Base-by-base conservation (phyloP, 495 filamentous ascomycete species). In the Penicillium ucsense region DNA sequence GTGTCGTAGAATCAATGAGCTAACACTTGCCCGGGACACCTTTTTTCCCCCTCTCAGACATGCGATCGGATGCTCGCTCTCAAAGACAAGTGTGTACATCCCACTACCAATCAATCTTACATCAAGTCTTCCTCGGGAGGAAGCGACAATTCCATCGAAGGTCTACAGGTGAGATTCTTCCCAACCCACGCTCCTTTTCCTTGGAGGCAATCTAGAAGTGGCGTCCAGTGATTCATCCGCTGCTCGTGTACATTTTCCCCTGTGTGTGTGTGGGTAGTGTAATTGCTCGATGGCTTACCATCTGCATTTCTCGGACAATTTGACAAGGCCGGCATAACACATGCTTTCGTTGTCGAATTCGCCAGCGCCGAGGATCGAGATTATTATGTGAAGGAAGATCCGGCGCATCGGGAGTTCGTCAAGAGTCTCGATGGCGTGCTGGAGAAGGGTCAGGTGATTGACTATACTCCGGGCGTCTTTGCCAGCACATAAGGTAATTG, bases 91-190 rank as follows among this genome's bases (percentile, higher is more conserved):
- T 77, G 74, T 31, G 10, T 77, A 20, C 67, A 75, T 43, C 72
- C 71, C 4, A 42, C 49, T n/a, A 65, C 73, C 3, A 56, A 65
- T 6, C 49, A 57, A 12, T 64, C 66, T 3, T 75, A 75, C 49
- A 79, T 89, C 52, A 68, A 69, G 39, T 67, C 76, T 1, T 54
- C 71, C 4, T 76, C 70, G 1, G 84, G 80, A 3, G 84, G 85
- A 0, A 62, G 57, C 43, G 78, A 88, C 51, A 84, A 81, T 55
- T 85, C 80, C 1, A 63, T 64, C 0, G 84, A 88, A 61, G 82
- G 78, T 4, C 61, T 73, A 8, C 76, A 83, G 62, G 84, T 87
- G 67, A 45, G 57, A 46, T 5, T 31, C 37, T 3, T n/a, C 6
- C 3, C 9, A 29, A 7, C 28, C 28, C 27, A 27, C 36, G 33